These are phyloP conservation scores for Phialophora chinensis DNA, from an alignment of 2,329 filamentous ascomycete genomes.

Conservation along the genomic window DNA sequence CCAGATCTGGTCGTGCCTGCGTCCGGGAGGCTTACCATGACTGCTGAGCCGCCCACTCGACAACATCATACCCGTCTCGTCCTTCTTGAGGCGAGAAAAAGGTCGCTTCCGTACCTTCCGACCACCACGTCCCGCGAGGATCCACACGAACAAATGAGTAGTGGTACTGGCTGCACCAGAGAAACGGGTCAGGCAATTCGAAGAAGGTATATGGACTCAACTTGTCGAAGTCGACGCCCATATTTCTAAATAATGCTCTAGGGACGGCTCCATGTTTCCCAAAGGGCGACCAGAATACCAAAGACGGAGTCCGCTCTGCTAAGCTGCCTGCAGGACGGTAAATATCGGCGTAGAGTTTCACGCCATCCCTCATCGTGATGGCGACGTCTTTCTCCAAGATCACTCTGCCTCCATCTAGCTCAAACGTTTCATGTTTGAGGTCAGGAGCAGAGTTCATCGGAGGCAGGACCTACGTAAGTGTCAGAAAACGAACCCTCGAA, in stretches of 20 bases:
- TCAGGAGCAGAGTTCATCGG: conserved; percentile 11
- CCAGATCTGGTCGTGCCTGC: background rate
- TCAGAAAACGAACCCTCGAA: conserved; percentile 1
- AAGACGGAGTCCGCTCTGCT: conserved; percentile 10
- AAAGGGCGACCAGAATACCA: conserved; percentile 13
- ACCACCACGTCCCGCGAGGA: conserved; percentile 14
- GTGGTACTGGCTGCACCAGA: conserved; percentile 10
- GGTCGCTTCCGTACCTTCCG: conserved; percentile 13
- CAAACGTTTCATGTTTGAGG: conserved; percentile 15
- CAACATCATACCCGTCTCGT: conserved; percentile 27
- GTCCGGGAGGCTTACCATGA: conserved; percentile 14
- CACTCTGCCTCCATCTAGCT: conserved; percentile 21
- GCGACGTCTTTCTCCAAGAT: conserved; percentile 39
- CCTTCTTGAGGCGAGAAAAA: conserved; percentile 17
- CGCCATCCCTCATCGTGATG: conserved; percentile 40
- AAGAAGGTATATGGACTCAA: conserved; percentile 8
- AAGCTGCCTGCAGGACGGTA: conserved; percentile 35
- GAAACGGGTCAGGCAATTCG: conserved; percentile 11
- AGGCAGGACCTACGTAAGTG: conserved; percentile 4
- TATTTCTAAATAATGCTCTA: conserved; percentile 12
- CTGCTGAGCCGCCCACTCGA: conserved; percentile 23
- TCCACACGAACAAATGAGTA: conserved; percentile 18
- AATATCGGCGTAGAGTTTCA: conserved; percentile 40
- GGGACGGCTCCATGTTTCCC: conserved; percentile 18
- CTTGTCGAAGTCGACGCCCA: conserved; percentile 11